A percentile compares a stretch with the other conserved stretches of the same genome.
These are phyloP conservation scores for Aureobasidium sp. DNA, from an alignment of 2,329 filamentous ascomycete genomes.

Conservation along the genomic window DNA sequence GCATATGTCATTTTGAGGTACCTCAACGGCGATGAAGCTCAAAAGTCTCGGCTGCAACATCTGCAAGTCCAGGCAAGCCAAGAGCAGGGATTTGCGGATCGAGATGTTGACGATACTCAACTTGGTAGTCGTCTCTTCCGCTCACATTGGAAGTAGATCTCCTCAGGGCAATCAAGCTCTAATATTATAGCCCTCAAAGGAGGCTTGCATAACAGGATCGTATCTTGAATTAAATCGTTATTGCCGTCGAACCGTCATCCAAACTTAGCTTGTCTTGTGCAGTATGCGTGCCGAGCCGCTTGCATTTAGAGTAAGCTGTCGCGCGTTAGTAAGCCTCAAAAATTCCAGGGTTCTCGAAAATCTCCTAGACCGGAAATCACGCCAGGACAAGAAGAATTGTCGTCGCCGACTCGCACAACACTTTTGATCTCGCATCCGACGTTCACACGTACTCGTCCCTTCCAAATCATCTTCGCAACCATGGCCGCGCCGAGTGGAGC, in stretches of 20 bases:
- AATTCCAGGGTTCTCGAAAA: slow-evolving; percentile 10
- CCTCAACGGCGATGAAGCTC: slow-evolving; percentile 4
- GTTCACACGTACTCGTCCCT: no score
- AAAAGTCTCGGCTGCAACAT: slow-evolving; percentile 10
- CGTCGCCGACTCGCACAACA: not conserved
- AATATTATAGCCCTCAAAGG: not conserved
- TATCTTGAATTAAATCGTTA: not conserved
- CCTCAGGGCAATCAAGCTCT: not conserved
- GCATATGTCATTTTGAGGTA: slow-evolving; percentile 2
- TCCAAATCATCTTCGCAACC: not conserved
- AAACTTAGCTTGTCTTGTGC: slow-evolving; percentile 1
- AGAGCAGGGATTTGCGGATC: slow-evolving; percentile 13
- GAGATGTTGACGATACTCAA: not conserved
- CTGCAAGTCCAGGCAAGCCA: slow-evolving; percentile 9
- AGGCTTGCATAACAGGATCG: not conserved
- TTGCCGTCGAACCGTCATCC: slow-evolving; percentile 1
- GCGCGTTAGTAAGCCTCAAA: slow-evolving; percentile 14
- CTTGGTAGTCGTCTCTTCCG: not conserved
- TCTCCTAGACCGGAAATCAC: slow-evolving; percentile 3
- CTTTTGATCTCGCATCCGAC: not conserved
- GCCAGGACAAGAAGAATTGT: not conserved
- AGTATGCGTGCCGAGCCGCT: slow-evolving; percentile 13
- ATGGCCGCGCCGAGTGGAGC: slow-evolving; percentile 37
- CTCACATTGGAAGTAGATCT: no score
- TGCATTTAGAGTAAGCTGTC: slow-evolving; percentile 12